Conservation (phyloP, 1,139 yeast species). For the Blastobotrys aristatus region DNA sequence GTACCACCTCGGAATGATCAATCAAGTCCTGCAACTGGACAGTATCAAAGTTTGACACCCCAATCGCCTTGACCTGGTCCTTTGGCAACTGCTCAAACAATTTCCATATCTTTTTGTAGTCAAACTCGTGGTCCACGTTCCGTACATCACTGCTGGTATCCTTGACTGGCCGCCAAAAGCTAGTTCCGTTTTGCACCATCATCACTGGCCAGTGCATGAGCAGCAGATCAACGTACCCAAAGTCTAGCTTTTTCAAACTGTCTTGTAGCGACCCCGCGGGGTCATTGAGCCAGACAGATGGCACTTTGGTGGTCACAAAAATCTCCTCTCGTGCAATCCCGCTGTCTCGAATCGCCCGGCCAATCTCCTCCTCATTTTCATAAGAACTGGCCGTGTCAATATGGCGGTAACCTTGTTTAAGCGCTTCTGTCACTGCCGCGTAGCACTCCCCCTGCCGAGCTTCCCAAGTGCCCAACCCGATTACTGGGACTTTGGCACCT, state of each 20-base stretch:
- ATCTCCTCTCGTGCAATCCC: conserved; percentile 47
- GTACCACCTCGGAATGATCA: conserved; percentile 60
- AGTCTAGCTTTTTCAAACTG: conserved; percentile 59
- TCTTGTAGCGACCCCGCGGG: conserved; percentile 49
- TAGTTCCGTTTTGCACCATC: conserved; percentile 4
- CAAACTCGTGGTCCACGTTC: not conserved
- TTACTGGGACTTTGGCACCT: conserved; percentile 59
- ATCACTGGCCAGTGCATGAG: conserved; percentile 81
- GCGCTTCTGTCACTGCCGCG: conserved; percentile 54
- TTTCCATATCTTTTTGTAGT: conserved; percentile 53
- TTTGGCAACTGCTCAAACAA: conserved; percentile 57
- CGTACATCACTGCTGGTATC: not conserved
- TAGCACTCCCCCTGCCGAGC: conserved; percentile 55
- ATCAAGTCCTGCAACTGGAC: conserved; percentile 49
- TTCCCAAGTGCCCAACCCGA: conserved; percentile 82
- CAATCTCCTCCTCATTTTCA: conserved; percentile 51
- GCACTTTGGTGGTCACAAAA: conserved; percentile 50
- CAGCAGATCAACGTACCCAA: conserved; percentile 78
- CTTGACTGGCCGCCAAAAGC: not conserved
- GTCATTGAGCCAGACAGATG: conserved; percentile 51
- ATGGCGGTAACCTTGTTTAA: conserved; percentile 68
- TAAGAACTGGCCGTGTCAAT: conserved; percentile 72
- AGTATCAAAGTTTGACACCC: conserved; percentile 69
- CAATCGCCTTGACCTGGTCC: conserved; percentile 64
- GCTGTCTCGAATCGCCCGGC: conserved; percentile 47